phyloP scores from a whole-genome alignment of 2,329 filamentous ascomycete genomes.

The Teratosphaeria destructans region DNA sequence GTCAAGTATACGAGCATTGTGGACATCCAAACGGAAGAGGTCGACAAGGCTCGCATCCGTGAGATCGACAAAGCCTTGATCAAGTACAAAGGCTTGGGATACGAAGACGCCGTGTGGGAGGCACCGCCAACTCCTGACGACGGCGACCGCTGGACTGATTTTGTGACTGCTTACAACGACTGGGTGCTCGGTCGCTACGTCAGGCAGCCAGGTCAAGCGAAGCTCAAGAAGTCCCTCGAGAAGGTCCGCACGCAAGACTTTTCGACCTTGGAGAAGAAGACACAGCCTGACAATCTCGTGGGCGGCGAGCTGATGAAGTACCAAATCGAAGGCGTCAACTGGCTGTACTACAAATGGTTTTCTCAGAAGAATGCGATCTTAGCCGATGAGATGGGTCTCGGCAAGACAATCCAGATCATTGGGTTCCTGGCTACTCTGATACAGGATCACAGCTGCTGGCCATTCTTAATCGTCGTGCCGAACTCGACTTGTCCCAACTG shows the following conservation, averaged over 20 bases:
- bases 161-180: slow-evolving; percentile 73
- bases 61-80: slow-evolving; percentile 66
- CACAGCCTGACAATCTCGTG: slow-evolving; percentile 63
- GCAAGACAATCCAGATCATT: slow-evolving; percentile 92
- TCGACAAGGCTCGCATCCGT: slow-evolving; percentile 60
- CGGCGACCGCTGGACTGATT: slow-evolving; percentile 65
- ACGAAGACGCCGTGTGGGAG: slow-evolving; percentile 89
- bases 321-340: slow-evolving; percentile 86
- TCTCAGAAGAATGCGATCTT: slow-evolving; percentile 74
- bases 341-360: slow-evolving; percentile 87
- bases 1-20: slow-evolving; percentile 57
- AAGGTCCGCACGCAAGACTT: slow-evolving; percentile 60
- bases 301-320: slow-evolving; percentile 86
- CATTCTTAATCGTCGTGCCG: slow-evolving; percentile 85
- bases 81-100: slow-evolving; percentile 86
- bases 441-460: slow-evolving; percentile 61
- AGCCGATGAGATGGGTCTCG: slow-evolving; percentile 95
- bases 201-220: slow-evolving; percentile 41
- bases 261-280: slow-evolving; percentile 52
- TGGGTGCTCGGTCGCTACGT: slow-evolving; percentile 74
- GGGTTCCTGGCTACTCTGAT: slow-evolving; percentile 64
- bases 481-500: slow-evolving; percentile 97
- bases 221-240: slow-evolving; percentile 57
- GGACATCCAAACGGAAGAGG: slow-evolving; percentile 51
- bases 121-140: slow-evolving; percentile 57